phyloP scores from a whole-genome alignment of 1,139 yeast genomes.

The Kodamaea sp. region DNA sequence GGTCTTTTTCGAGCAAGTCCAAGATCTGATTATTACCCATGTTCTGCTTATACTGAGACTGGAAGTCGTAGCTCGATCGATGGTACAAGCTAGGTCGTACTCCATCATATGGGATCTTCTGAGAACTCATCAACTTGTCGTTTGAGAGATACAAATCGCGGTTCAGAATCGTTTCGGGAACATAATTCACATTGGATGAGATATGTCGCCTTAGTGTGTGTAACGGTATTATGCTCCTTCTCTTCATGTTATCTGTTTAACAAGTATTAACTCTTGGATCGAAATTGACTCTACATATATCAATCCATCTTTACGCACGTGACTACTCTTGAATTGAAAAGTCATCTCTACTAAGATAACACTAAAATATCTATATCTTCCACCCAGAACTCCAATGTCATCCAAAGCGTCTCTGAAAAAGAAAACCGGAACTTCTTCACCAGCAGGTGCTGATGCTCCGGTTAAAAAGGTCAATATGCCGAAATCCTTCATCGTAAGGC shows the following conservation, averaged over 20 bases:
- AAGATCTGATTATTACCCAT: conserved; percentile 12
- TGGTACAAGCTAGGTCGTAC: conserved; percentile 17
- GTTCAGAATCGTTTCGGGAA: conserved; percentile 17
- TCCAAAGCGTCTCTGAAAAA: conserved; percentile 31
- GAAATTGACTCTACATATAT: too few relatives aligned
- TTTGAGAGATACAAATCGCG: conserved; percentile 17
- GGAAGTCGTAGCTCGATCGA: conserved; percentile 17
- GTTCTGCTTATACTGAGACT: conserved; percentile 13
- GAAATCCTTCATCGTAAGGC: conserved; percentile 58
- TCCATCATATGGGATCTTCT: conserved; percentile 14
- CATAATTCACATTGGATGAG: not conserved
- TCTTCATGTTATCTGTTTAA: too few relatives aligned
- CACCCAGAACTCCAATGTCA: conserved; percentile 21
- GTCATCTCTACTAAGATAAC: too few relatives aligned
- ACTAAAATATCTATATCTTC: too few relatives aligned
- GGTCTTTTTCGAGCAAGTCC: conserved; percentile 13
- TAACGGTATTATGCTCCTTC: too few relatives aligned
- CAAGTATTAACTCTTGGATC: too few relatives aligned
- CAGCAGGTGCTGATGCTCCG: conserved; percentile 14
- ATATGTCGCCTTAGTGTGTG: not conserved
- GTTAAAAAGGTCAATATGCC: conserved; percentile 49
- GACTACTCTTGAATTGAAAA: too few relatives aligned
- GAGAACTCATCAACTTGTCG: conserved; percentile 10
- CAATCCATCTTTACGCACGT: too few relatives aligned
- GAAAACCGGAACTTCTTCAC: conserved; percentile 20